Base-by-base conservation (phyloP, 2,329 filamentous ascomycete species). In the Chaetomium olivaceum region DNA sequence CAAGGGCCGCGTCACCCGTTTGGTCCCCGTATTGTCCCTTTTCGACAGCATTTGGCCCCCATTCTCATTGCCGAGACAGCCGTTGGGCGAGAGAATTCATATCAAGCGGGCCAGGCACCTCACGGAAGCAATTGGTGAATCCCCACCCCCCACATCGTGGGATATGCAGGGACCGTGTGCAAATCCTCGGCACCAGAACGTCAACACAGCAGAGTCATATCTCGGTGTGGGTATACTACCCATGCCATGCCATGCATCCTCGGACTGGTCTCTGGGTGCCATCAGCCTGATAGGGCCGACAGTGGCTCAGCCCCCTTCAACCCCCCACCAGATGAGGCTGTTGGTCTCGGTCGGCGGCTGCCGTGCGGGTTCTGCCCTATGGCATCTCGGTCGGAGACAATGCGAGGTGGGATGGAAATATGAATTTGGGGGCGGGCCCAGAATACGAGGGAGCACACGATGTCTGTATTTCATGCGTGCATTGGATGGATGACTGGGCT, bases 181-280 rank as follows among this genome's bases (percentile, higher is more conserved):
- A 33, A 23, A 27, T 7, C 23, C 12, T 48, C n/a, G 27, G n/a
- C 19, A 27, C 46, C 46, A 4, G 43, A 19, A 19, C 4, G 16
- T 43, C 4, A 1, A 43, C 39, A 39, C 36, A 39, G 4, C 16
- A 19, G 39, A 5, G 7, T 29, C 27, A 29, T 29, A 29, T 29
- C 27, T 29, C 27, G 3, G 27, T 29, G 27, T 29, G 27, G n/a
- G n/a, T n/a, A n/a, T n/a, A n/a, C n/a, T n/a, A n/a, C n/a, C n/a
- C n/a, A n/a, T n/a, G n/a, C n/a, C n/a, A n/a, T n/a, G n/a, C n/a
- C n/a, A n/a, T n/a, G n/a, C n/a, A n/a, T n/a, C n/a, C n/a, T n/a
- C n/a, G n/a, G n/a, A n/a, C n/a, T n/a, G n/a, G n/a, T 67, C 61
- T 67, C 61, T 52, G 65, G 5, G 43, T 58, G 8, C 21, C 64